Percentiles rank a stretch among this genome's conserved stretches.
phyloP scores from a whole-genome alignment of 163 green algal genomes.

The Scenedesmus sp. region DNA sequence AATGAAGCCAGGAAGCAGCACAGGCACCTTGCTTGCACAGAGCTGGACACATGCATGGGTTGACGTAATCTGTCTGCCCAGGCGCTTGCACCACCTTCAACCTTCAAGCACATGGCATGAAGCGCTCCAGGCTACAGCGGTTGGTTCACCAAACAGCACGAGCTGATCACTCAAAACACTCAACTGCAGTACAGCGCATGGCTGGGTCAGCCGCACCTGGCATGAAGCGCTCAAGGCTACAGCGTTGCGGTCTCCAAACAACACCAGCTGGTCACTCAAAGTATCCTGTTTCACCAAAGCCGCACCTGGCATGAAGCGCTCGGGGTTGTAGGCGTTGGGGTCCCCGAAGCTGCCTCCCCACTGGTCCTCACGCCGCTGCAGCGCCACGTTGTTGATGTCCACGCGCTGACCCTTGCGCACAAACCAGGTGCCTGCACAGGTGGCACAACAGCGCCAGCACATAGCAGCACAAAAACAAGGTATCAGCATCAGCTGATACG shows the following conservation, averaged over 20 bases:
- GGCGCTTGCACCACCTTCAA: too few relatives aligned
- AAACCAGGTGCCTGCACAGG: constrained; percentile 32
- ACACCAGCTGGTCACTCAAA: too few relatives aligned
- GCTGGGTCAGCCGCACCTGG: not conserved
- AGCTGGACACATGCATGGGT: too few relatives aligned
- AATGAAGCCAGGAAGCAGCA: not conserved
- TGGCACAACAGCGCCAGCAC: not conserved
- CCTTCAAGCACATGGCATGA: too few relatives aligned
- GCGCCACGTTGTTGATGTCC: constrained; percentile 42
- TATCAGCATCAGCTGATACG: not conserved
- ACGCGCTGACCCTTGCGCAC: constrained; percentile 49
- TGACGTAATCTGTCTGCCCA: too few relatives aligned
- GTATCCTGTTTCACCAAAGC: too few relatives aligned
- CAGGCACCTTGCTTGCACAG: too few relatives aligned
- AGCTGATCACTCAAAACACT: too few relatives aligned
- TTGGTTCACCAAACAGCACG: too few relatives aligned
- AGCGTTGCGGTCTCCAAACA: constrained; percentile 43
- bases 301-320: constrained; percentile 43
- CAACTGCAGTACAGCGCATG: too few relatives aligned
- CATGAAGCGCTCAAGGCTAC: constrained; percentile 51
- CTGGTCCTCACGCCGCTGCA: constrained; percentile 45
- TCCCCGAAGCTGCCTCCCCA: constrained; percentile 41
- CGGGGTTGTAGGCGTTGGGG: constrained; percentile 49
- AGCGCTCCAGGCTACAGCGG: too few relatives aligned
- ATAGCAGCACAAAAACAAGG: not conserved